These are phyloP conservation scores for Gnomoniopsis sp. DNA, from an alignment of 2,329 filamentous ascomycete species.

Conservation along the genomic window DNA sequence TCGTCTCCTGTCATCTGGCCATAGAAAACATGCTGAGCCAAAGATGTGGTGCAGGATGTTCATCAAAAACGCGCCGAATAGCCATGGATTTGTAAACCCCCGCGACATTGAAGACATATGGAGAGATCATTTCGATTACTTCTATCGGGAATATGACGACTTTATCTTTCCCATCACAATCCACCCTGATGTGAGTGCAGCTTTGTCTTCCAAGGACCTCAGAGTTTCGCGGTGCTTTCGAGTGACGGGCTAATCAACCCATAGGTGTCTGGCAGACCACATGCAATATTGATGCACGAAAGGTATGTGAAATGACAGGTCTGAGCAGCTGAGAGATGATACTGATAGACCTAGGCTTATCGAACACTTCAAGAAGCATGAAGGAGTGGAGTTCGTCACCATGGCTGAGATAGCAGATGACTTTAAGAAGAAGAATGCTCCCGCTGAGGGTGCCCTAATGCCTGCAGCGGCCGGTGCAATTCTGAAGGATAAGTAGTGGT, in stretches of 20 bases:
- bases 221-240: neutral
- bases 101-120: slow-evolving; percentile 62
- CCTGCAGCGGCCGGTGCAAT: slow-evolving; percentile 54
- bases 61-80: slow-evolving; percentile 60
- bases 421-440: slow-evolving; percentile 64
- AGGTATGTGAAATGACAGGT: neutral
- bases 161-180: slow-evolving; percentile 77
- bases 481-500: slow-evolving; percentile 34
- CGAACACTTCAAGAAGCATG: slow-evolving; percentile 55
- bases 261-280: slow-evolving; percentile 62
- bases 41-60: slow-evolving; percentile 44
- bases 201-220: neutral
- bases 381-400: slow-evolving; percentile 63
- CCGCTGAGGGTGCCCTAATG: slow-evolving; percentile 57
- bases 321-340: neutral
- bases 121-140: slow-evolving; percentile 68
- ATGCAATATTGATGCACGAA: slow-evolving; percentile 51
- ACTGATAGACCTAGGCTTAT: slow-evolving; percentile 45
- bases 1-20: neutral
- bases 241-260: neutral
- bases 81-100: slow-evolving; percentile 53
- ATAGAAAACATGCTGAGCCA: neutral
- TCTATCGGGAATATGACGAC: slow-evolving; percentile 73
- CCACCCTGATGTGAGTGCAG: slow-evolving; percentile 54
- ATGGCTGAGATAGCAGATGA: slow-evolving; percentile 71